Base-by-base conservation (phyloP, 495 filamentous ascomycete genomes). In the Xylaria longipes region DNA sequence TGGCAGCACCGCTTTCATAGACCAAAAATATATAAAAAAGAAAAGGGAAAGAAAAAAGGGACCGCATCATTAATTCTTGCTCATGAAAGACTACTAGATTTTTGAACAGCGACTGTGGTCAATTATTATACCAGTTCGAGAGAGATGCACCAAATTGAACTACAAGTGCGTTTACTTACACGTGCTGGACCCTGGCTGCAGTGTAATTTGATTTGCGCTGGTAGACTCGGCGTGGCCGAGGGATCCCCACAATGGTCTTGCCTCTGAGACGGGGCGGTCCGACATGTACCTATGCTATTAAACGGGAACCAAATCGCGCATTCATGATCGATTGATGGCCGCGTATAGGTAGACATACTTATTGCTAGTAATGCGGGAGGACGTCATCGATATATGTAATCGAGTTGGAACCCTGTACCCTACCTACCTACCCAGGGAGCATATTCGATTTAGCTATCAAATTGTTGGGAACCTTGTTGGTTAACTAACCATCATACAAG, bases 201-300 rank as follows among this genome's bases (percentile, higher is more conserved):
- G 52, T 20, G 27, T 37, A 60, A 60, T 60, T 37, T 37, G 17
- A 60, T 60, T 60, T n/a, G 33, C 31, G 33, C 57, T 8, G n/a
- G 41, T 48, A 33, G 41, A 46, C 15, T 46, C 62, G 62, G 62
- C 41, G 25, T 46, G 17, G 41, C 62, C 62, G 62, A 65, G 27
- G 35, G 14, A 0, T 14, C 39, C 20, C 57, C 57, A 37, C 57
- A 60, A 37, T 29, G 4, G 7, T 14, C n/a, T 17, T 58, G 31
- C 8, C 27, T 58, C 50, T 29, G 12, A 29, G 25, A 29, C 52
- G 52, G 52, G 7, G 52, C 27, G 52, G 33, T 60, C 57, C 57
- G 31, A 60, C 33, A 60, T 56, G 14, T 54, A 20, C 8, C 8
- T 14, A 65, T 33, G n/a, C 14, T 45, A 12, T n/a, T 20, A 31